A percentile compares a stretch with the other conserved stretches of the same genome.
These are phyloP conservation scores for Cardamine occulta DNA, from an alignment of 345 rosid species.

Conservation along the genomic window DNA sequence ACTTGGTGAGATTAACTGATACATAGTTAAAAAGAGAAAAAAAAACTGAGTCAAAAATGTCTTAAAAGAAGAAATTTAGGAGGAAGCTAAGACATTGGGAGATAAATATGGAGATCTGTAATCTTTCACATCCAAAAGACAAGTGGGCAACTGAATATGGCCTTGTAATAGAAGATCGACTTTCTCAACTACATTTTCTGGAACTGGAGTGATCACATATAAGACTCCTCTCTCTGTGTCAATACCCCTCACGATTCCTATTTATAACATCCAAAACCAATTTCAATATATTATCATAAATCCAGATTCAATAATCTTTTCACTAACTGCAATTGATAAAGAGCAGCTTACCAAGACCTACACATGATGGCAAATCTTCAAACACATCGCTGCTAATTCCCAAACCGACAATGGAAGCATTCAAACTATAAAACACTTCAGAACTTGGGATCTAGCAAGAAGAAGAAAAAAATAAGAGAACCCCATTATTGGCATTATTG, in stretches of 20 bases:
- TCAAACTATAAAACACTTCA: conserved; percentile 80
- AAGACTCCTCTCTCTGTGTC: conserved; percentile 68
- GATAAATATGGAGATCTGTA: conserved; percentile 81
- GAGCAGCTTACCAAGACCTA: conserved; percentile 80
- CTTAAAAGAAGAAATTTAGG: conserved; percentile 37
- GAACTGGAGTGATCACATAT: conserved; percentile 83
- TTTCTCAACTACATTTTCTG: conserved; percentile 65
- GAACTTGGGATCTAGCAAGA: conserved; percentile 60
- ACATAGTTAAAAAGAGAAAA: neutral
- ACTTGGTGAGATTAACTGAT: conserved; percentile 4
- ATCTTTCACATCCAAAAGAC: conserved; percentile 84
- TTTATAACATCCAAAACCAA: conserved; percentile 22
- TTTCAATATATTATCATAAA: neutral
- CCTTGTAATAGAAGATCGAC: conserved; percentile 88
- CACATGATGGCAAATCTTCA: conserved; percentile 66
- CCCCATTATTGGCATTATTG: conserved; percentile 6
- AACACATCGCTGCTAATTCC: conserved; percentile 65
- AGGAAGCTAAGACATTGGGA: conserved; percentile 59
- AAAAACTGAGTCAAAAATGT: neutral
- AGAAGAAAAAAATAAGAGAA: neutral
- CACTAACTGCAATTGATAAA: conserved; percentile 1
- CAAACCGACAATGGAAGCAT: conserved; percentile 88
- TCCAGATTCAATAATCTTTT: neutral
- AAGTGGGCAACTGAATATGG: conserved; percentile 71
- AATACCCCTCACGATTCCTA: conserved; percentile 90